These are phyloP conservation scores for Helenozyma rhizophorensis DNA, from an alignment of 805 yeast species.

Conservation along the genomic window DNA sequence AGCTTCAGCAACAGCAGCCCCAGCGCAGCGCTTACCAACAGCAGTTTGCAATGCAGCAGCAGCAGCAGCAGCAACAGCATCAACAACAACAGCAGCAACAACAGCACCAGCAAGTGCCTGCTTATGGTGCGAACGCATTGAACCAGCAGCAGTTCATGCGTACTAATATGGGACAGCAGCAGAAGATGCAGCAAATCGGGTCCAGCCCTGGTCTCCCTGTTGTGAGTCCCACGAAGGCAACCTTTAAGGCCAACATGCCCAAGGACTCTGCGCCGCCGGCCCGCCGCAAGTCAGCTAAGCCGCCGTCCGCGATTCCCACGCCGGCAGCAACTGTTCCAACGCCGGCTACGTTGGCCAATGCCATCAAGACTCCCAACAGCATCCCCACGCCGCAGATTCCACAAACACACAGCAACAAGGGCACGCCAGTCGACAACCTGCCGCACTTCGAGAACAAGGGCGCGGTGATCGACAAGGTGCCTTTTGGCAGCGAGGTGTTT, in stretches of 20 bases:
- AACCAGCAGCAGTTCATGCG: conserved; percentile 11
- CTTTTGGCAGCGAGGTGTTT: conserved; percentile 19
- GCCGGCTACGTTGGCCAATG: conserved; percentile 34
- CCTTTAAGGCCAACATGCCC: conserved; percentile 16
- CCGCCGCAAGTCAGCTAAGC: conserved; percentile 14
- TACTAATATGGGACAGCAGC: conserved; percentile 3
- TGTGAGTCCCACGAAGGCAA: conserved; percentile 12
- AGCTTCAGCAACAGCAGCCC: conserved; percentile 8
- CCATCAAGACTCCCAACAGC: conserved; percentile 42
- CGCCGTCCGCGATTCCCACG: conserved; percentile 27
- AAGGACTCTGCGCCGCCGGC: conserved; percentile 3
- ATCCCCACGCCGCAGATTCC: conserved; percentile 40
- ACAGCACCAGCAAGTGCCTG: conserved; percentile 11
- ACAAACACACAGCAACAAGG: conserved; percentile 33
- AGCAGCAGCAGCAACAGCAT: conserved; percentile 5
- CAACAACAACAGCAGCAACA: conserved; percentile 9
- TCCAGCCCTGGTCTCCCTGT: conserved; percentile 14
- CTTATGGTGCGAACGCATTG: no score
- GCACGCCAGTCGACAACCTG: conserved; percentile 38
- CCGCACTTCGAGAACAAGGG: conserved; percentile 17
- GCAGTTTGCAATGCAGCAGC: conserved; percentile 2
- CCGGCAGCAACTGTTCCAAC: conserved; percentile 35
- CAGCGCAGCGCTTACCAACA: conserved; percentile 4
- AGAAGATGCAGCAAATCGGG: conserved; percentile 5
- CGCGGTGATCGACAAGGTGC: conserved; percentile 3